A percentile compares a stretch with the other conserved stretches of the same genome.
These are phyloP conservation scores for Sporothrix variecibatus DNA, from an alignment of 2,329 filamentous ascomycete genomes.

Conservation along the genomic window DNA sequence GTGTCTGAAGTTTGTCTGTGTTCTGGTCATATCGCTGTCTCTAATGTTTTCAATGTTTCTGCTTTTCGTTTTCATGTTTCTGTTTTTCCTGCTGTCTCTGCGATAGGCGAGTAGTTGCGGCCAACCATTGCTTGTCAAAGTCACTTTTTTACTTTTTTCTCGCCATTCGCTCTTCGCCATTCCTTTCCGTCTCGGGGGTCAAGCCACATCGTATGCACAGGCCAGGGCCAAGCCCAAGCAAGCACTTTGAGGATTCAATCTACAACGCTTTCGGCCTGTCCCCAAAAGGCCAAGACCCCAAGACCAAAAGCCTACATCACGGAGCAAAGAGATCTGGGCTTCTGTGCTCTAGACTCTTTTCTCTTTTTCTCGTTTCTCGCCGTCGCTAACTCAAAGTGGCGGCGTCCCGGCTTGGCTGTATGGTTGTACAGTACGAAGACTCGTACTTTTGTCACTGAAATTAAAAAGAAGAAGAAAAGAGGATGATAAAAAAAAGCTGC, in stretches of 20 bases:
- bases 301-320: no score
- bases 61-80: not conserved
- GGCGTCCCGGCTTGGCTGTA: conserved; percentile 1
- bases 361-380: not conserved
- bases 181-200: not conserved
- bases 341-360: not conserved
- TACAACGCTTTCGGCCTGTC: not conserved
- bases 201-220: conserved; percentile 1
- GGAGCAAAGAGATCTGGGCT: not conserved
- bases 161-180: not conserved
- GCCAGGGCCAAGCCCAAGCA: not conserved
- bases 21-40: not conserved
- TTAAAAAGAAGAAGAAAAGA: not conserved
- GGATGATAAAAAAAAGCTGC: not conserved
- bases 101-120: not conserved
- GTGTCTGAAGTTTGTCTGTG: not conserved
- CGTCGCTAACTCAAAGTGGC: not conserved
- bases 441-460: not conserved
- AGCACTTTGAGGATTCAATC: no score
- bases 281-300: not conserved
- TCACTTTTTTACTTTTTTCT: not conserved
- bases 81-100: not conserved
- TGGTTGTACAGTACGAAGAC: not conserved
- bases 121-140: not conserved
- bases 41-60: not conserved